Conservation (phyloP, 176 grass and related monocot species). For the Tillandsia leiboldiana region DNA sequence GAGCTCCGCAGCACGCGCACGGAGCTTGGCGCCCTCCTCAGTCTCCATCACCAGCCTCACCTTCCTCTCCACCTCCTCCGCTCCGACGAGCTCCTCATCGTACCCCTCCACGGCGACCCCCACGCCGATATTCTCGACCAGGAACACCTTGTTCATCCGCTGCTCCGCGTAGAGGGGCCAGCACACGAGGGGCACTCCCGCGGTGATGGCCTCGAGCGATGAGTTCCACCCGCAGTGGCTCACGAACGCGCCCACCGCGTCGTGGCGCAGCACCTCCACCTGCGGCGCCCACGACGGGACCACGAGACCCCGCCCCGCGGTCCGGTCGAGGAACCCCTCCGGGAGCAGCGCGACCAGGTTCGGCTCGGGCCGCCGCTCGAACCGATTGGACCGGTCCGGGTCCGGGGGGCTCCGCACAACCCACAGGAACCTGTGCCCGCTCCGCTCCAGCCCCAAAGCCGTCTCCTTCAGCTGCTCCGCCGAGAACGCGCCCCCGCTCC, state of each 20-base stretch:
- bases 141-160: no score
- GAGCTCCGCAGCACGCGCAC: no score
- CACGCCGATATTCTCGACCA: no score
- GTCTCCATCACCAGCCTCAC: no score
- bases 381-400: neutral
- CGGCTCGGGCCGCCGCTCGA: neutral
- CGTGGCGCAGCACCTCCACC: conserved; percentile 19
- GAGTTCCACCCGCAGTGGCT: conserved; percentile 26
- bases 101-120: no score
- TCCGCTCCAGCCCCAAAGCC: conserved; percentile 14
- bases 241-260: conserved; percentile 20
- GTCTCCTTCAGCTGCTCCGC: conserved; percentile 20
- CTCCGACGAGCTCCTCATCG: no score
- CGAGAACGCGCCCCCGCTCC: conserved; percentile 15
- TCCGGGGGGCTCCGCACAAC: conserved; percentile 5
- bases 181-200: conserved; percentile 5
- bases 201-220: conserved; percentile 1
- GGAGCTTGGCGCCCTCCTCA: no score
- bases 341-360: conserved; percentile 11
- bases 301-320: conserved; percentile 15
- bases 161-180: no score
- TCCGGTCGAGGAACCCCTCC: conserved; percentile 27
- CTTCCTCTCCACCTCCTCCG: no score
- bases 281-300: neutral
- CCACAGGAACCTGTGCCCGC: conserved; percentile 24